Percentiles rank a stretch among this genome's conserved stretches.
phyloP scores from a whole-genome alignment of 2,329 filamentous ascomycete species.

The Beauveria brongniartii region DNA sequence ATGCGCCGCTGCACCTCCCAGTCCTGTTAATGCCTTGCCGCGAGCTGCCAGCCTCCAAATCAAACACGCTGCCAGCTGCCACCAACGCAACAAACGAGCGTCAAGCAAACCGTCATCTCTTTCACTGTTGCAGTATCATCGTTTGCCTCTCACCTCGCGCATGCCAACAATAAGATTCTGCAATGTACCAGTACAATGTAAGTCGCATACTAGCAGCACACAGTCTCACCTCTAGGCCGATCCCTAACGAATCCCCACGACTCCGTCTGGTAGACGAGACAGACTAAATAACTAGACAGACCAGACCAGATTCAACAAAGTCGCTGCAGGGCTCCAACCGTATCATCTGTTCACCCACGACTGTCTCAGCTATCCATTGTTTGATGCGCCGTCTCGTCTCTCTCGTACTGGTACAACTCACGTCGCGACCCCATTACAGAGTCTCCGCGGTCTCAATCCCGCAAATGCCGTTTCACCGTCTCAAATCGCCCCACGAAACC shows the following conservation, averaged over 20 bases:
- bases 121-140: not conserved
- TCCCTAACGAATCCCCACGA: too few relatives aligned
- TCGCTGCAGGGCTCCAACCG: not conserved
- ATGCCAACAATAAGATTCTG: too few relatives aligned
- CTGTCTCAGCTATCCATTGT: not conserved
- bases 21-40: not conserved
- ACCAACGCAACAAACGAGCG: not conserved
- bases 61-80: not conserved
- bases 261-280: too few relatives aligned
- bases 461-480: not conserved
- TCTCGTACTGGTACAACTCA: not conserved
- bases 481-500: not conserved
- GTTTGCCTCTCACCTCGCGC: too few relatives aligned
- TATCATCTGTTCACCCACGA: not conserved
- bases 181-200: too few relatives aligned
- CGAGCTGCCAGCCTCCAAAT: not conserved
- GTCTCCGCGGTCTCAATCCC: not conserved
- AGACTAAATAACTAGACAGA: too few relatives aligned
- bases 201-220: too few relatives aligned
- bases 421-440: not conserved
- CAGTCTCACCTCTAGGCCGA: too few relatives aligned
- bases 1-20: not conserved
- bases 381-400: conserved; percentile 1
- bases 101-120: not conserved
- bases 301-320: too few relatives aligned